Conservation (phyloP, 306 rosid species). For the Fragaria iinumae region DNA sequence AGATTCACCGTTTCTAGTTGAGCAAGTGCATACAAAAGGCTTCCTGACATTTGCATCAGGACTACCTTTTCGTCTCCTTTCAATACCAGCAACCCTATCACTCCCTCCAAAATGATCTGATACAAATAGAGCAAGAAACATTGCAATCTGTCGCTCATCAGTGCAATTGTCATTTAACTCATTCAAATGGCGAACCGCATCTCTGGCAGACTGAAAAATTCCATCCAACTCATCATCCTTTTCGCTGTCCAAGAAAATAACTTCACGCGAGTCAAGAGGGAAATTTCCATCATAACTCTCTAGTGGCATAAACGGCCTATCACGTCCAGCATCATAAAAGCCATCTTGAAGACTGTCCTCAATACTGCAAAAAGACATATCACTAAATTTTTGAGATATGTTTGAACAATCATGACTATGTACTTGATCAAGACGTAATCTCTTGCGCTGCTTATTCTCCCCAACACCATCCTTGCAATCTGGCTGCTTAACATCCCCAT, state of each 20-base stretch:
- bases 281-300: slow-evolving; percentile 66
- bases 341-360: slow-evolving; percentile 87
- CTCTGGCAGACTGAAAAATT: slow-evolving; percentile 63
- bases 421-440: not conserved
- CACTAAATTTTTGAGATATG: slow-evolving; percentile 55
- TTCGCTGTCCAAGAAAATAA: slow-evolving; percentile 75
- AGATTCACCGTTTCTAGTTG: slow-evolving; percentile 60
- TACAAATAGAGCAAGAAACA: slow-evolving; percentile 85
- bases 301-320: slow-evolving; percentile 81
- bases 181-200: slow-evolving; percentile 50
- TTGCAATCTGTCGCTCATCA: slow-evolving; percentile 61
- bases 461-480: slow-evolving; percentile 54
- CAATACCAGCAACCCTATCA: slow-evolving; percentile 69
- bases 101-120: slow-evolving; percentile 98
- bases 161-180: slow-evolving; percentile 48
- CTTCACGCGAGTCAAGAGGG: slow-evolving; percentile 81
- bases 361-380: slow-evolving; percentile 59
- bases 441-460: not conserved
- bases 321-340: slow-evolving; percentile 97
- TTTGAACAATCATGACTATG: slow-evolving; percentile 34
- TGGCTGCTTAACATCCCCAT: not conserved
- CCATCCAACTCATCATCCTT: slow-evolving; percentile 88
- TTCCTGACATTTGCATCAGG: slow-evolving; percentile 76
- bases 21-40: slow-evolving; percentile 97
- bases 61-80: slow-evolving; percentile 71